Base-by-base conservation (phyloP, 2,329 filamentous ascomycete genomes). In the Cercospora beticola region DNA sequence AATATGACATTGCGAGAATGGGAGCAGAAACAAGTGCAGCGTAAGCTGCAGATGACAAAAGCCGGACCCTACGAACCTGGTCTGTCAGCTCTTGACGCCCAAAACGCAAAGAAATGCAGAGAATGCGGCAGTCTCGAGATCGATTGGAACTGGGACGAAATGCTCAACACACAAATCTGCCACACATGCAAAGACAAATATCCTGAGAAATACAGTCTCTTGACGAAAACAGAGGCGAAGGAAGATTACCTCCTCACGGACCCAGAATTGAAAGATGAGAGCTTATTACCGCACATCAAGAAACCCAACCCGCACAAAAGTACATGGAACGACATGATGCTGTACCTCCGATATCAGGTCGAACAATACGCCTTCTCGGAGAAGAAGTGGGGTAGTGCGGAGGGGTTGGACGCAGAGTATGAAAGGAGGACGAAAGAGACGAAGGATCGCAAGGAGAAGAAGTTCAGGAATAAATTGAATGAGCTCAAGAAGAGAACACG, bases 281-380 rank as follows among this genome's bases (percentile, higher is more conserved):
- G 94, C 16, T 84, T 99, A 1, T 85, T 99, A 0, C 94, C 94
- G 0, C 94, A 96, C 78, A 85, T 99, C 8, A 91, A 92, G 64
- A 90, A 90, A 36, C 94, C 95, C 1, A 99, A 99, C 75, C 95
- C 95, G 0, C 95, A 97, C 81, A 97, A 97, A 79, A 89, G 91
- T 0, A 93, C 94, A 68, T 99, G 93, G 92, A 93, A 97, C 79
- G 93, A 97, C 83, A 99, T 99, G 95, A 97, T 97, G 90, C 86
- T 99, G 2, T 99, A 95, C 78, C 84, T 99, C 23, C 90, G 95
- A 0, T 96, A 89, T 69, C 95, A 99, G 78, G 92, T 99, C 2
- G 95, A 99, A 78, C 93, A 93, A 66, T 97, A 97, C 77, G 95
- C 94, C 0, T 90, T 98, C 75, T 88, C 83, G 0, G 80, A 86